Percentiles rank a stretch among this genome's conserved stretches.
phyloP scores from a whole-genome alignment of 75 land plant species.

The Cupressus sempervirens region DNA sequence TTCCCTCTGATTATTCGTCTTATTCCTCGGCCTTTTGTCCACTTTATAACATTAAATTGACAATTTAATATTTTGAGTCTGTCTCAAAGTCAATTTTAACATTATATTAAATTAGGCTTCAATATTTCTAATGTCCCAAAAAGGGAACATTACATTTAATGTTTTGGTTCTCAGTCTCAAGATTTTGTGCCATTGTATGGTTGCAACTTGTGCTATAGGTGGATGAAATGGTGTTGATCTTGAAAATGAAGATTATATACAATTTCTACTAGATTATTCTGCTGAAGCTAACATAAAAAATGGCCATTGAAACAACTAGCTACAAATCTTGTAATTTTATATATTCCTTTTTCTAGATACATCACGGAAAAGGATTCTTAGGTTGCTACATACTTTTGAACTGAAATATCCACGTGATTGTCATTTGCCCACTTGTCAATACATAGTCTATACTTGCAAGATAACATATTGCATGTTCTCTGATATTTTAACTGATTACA shows the following conservation, averaged over 20 bases:
- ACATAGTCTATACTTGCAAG: neutral
- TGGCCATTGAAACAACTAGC: neutral
- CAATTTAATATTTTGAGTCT: no score
- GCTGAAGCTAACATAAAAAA: neutral
- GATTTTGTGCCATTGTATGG: neutral
- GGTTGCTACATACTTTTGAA: neutral
- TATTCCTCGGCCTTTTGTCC: no score
- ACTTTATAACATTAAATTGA: no score
- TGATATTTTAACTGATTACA: neutral
- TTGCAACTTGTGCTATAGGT: neutral
- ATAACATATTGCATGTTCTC: neutral
- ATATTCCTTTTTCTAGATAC: neutral
- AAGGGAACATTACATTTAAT: no score
- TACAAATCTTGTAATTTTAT: neutral
- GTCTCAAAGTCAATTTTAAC: no score
- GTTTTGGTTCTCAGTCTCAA: neutral
- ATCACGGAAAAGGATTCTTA: neutral
- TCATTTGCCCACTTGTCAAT: neutral
- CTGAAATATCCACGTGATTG: neutral
- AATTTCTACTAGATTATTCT: neutral
- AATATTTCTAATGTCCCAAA: no score
- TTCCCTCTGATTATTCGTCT: no score
- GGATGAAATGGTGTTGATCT: neutral
- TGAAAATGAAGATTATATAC: no score
- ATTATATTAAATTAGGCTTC: no score